These are phyloP conservation scores for Lipomyces anomalus DNA, from an alignment of 805 yeast species.

Conservation along the genomic window DNA sequence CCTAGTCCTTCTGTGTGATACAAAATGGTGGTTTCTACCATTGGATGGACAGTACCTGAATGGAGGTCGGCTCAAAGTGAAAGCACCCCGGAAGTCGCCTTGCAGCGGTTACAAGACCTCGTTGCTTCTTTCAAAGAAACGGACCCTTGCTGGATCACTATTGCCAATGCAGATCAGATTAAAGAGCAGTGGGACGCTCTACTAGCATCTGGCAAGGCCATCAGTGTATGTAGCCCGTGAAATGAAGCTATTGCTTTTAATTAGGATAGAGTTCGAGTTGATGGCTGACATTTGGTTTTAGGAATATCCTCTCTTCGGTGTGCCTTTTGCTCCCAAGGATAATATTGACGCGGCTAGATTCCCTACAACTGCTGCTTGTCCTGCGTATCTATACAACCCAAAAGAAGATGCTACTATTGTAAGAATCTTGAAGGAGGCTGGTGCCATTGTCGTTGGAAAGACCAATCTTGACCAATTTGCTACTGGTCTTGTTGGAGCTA, in stretches of 20 bases:
- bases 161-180: constrained; percentile 58
- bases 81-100: constrained; percentile 58
- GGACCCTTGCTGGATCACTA: constrained; percentile 91
- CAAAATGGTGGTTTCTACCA: constrained; percentile 26
- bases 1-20: background rate
- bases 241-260: background rate
- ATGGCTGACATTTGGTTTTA: constrained; percentile 5
- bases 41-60: constrained; percentile 77
- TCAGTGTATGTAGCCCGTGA: constrained; percentile 38
- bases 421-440: constrained; percentile 66
- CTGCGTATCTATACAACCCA: constrained; percentile 69
- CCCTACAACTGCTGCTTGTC: constrained; percentile 93
- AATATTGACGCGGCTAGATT: constrained; percentile 83
- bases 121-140: constrained; percentile 31
- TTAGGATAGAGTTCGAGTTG: background rate
- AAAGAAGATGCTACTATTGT: constrained; percentile 71
- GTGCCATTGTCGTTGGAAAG: constrained; percentile 90
- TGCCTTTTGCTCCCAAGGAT: constrained; percentile 91
- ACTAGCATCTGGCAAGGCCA: constrained; percentile 45
- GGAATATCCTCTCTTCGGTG: constrained; percentile 69
- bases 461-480: constrained; percentile 97
- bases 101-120: constrained; percentile 40
- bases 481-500: constrained; percentile 90
- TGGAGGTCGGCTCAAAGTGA: constrained; percentile 68
- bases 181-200: constrained; percentile 72